A percentile compares a stretch with the other conserved stretches of the same genome.
phyloP scores from a whole-genome alignment of 176 grass and related monocot species.

The Areca catechu region DNA sequence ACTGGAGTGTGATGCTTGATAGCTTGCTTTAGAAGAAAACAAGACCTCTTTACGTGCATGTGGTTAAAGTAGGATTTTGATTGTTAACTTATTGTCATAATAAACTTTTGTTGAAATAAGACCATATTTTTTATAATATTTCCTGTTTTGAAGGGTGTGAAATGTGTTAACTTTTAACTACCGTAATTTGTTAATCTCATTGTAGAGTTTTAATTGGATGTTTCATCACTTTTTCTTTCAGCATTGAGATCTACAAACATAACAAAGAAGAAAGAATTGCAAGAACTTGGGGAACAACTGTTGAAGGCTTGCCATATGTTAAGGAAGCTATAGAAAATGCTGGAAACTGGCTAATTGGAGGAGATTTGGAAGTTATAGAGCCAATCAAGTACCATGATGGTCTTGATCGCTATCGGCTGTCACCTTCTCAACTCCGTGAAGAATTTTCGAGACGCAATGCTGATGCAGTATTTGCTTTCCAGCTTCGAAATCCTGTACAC shows the following conservation, averaged over 20 bases:
- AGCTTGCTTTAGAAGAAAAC: no score
- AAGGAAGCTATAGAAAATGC: conserved; percentile 77
- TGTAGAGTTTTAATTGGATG: no score
- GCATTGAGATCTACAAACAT: conserved; percentile 98
- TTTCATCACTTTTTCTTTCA: conserved; percentile 20
- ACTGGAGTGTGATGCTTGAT: no score
- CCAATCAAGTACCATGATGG: conserved; percentile 97
- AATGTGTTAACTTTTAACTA: no score
- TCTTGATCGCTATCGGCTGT: conserved; percentile 84
- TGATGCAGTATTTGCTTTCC: conserved; percentile 96
- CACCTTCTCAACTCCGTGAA: conserved; percentile 75
- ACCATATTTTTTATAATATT: no score
- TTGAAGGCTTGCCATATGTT: conserved; percentile 68
- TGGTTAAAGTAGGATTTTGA: no score
- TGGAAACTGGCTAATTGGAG: conserved; percentile 96
- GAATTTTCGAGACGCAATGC: conserved; percentile 85
- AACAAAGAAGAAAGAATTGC: conserved; percentile 99
- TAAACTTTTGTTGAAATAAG: no score
- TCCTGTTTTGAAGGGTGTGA: no score
- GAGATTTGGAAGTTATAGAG: conserved; percentile 93
- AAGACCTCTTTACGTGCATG: no score
- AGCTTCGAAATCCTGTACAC: conserved; percentile 96
- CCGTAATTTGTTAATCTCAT: no score
- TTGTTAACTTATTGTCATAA: no score
- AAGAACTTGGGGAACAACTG: conserved; percentile 90